phyloP scores from a whole-genome alignment of 2,329 filamentous ascomycete species.

The Emmonsia crescens region DNA sequence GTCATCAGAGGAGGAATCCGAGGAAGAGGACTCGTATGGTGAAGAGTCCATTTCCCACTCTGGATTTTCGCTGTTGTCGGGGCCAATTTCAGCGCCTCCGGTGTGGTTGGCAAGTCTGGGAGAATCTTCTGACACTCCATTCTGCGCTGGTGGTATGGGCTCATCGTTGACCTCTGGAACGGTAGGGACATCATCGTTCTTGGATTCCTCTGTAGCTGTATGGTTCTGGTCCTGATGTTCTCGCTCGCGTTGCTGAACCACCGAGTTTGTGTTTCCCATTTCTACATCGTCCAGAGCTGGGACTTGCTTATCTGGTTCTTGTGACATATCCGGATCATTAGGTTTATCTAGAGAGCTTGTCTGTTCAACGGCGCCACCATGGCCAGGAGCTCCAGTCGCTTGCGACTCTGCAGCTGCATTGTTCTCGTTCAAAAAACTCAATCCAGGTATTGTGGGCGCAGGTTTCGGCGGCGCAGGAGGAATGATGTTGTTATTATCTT shows the following conservation, averaged over 20 bases:
- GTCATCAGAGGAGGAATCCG: slow-evolving; percentile 53
- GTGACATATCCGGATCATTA: neutral
- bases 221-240: neutral
- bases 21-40: slow-evolving; percentile 56
- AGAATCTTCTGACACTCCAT: neutral
- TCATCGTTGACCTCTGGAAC: neutral
- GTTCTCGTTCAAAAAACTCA: slow-evolving; percentile 20
- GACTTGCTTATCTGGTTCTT: slow-evolving; percentile 8
- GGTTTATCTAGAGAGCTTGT: neutral
- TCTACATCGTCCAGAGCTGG: neutral
- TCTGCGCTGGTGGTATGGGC: neutral
- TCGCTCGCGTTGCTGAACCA: neutral
- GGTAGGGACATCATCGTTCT: neutral
- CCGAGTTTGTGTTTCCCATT: neutral
- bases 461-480: slow-evolving; percentile 12
- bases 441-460: slow-evolving; percentile 25
- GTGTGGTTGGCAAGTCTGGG: slow-evolving; percentile 1
- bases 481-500: slow-evolving; percentile 9
- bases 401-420: neutral
- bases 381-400: neutral
- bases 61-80: slow-evolving; percentile 35
- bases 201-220: neutral
- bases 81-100: slow-evolving; percentile 8
- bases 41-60: slow-evolving; percentile 82
- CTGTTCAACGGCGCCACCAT: neutral